A percentile compares a stretch with the other conserved stretches of the same genome.
These are phyloP conservation scores for Aphanomyces stellatus DNA, from an alignment of 352 stramenopile species.

Conservation along the genomic window DNA sequence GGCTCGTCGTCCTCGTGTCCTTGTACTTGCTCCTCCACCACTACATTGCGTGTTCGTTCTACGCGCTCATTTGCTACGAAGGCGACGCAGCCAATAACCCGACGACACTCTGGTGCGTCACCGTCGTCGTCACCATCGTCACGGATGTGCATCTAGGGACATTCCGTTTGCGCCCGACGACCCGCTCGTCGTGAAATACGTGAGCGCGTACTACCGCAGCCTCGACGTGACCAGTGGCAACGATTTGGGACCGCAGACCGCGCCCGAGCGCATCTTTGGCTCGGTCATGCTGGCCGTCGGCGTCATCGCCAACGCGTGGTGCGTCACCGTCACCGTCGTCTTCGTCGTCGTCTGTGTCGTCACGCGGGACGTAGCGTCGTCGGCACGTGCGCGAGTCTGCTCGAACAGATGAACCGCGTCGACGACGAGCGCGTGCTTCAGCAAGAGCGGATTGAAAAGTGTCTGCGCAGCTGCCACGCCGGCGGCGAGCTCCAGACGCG, in stretches of 20 bases:
- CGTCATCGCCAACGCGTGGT: background rate
- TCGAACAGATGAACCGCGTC: background rate
- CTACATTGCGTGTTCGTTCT: background rate
- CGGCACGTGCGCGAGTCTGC: background rate
- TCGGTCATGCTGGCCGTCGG: background rate
- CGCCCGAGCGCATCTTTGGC: background rate
- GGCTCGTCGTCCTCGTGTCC: background rate
- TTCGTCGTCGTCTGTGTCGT: background rate
- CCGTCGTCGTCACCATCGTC: too few relatives aligned
- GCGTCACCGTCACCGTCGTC: background rate
- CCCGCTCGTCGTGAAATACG: background rate
- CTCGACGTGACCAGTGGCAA: background rate
- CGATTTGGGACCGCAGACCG: background rate
- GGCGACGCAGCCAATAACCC: background rate
- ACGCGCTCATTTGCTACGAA: background rate
- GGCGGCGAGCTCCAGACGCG: background rate
- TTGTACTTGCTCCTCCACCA: background rate
- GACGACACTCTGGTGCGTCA: background rate
- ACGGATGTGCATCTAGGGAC: too few relatives aligned
- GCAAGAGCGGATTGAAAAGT: background rate
- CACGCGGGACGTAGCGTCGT: too few relatives aligned
- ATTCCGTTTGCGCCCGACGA: background rate
- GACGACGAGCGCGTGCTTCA: background rate
- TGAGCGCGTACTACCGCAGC: background rate
- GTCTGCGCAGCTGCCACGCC: background rate